A percentile compares a stretch with the other conserved stretches of the same genome.
Conservation (phyloP, 192 early-diverging fungal genomes). For the Entomortierella parvispora region DNA sequence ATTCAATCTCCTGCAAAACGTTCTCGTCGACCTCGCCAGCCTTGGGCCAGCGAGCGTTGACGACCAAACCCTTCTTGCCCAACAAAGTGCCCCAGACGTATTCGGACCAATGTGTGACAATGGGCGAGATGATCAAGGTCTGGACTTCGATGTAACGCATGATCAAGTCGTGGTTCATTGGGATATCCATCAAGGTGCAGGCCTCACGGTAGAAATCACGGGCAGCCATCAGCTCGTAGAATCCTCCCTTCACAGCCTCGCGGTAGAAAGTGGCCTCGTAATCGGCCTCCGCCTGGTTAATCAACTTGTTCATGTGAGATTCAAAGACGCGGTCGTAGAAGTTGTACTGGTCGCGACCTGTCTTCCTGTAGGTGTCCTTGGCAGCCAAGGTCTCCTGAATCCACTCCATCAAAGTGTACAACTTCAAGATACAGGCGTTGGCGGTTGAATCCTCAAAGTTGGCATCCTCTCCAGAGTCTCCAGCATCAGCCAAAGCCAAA, state of each 20-base stretch:
- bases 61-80: slow-evolving; percentile 72
- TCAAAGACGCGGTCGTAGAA: slow-evolving; percentile 94
- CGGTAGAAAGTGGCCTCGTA: slow-evolving; percentile 90
- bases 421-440: slow-evolving; percentile 93
- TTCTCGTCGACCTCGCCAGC: slow-evolving; percentile 71
- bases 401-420: slow-evolving; percentile 93
- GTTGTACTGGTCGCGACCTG: slow-evolving; percentile 60
- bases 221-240: slow-evolving; percentile 89
- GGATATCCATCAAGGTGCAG: slow-evolving; percentile 65
- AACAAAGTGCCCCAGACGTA: slow-evolving; percentile 87
- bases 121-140: slow-evolving; percentile 85
- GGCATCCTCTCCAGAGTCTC: slow-evolving; percentile 96
- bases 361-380: slow-evolving; percentile 56
- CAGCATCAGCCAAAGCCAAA: slow-evolving; percentile 95
- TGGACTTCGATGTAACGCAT: slow-evolving; percentile 86
- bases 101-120: slow-evolving; percentile 96
- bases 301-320: slow-evolving; percentile 85
- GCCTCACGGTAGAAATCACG: slow-evolving; percentile 91
- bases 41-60: slow-evolving; percentile 72
- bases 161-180: slow-evolving; percentile 89
- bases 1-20: slow-evolving; percentile 79
- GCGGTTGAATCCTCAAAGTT: slow-evolving; percentile 97
- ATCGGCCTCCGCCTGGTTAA: slow-evolving; percentile 70
- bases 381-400: slow-evolving; percentile 73
- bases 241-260: slow-evolving; percentile 90